Base-by-base conservation (phyloP, 2,329 filamentous ascomycete species). In the Akanthomyces uredinophilus region DNA sequence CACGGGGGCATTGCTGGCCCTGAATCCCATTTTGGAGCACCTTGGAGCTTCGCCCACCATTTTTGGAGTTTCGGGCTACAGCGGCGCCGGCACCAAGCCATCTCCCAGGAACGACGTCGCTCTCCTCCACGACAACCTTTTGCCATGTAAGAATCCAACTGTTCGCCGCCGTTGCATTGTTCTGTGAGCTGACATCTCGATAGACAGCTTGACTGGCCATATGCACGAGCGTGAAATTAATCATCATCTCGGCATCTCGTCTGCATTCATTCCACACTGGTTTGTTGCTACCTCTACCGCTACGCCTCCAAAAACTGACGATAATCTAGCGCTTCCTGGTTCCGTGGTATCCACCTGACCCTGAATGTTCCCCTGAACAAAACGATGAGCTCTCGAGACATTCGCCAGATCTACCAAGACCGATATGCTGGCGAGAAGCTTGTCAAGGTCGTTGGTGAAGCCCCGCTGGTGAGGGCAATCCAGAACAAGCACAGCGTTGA, bases 381-480 rank as follows among this genome's bases (percentile, higher is more conserved):
- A 76, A 83, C 86, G 64, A 96, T 98, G 90, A 91, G 87, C 3
- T 93, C 91, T 47, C 89, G 95, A 58, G 93, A 98, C 73, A 92
- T 99, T 68, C 87, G 95, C 65, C 91, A 96, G 71, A 81, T 98
- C 63, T 99, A 96, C 81, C 94, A 98, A 77, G 94, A 98, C 70
- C 86, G 94, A 27, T 99, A 96, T 71, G 94, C 94, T 6, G 93
- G 93, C 56, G 95, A 98, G 83, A 94, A 92, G 78, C 87, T 99
- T 18, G 88, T 99, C 73, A 96, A 95, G 83, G 86, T 98, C 22
- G 85, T 91, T 5, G 94, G 94, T 60, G 94, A 98, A 75, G 84
- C 90, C 0, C 95, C 94, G 3, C 79, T 87, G 13, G 94, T 98
- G 62, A 96, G 92, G 79, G 81, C 87, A 68, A 97, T 97, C 70